Evolutionary conservation across 192 early-diverging fungal genomes (phyloP), one percentile per base, ranked within the genome.

Genomic region (Backusella liffmaniae): DNA sequence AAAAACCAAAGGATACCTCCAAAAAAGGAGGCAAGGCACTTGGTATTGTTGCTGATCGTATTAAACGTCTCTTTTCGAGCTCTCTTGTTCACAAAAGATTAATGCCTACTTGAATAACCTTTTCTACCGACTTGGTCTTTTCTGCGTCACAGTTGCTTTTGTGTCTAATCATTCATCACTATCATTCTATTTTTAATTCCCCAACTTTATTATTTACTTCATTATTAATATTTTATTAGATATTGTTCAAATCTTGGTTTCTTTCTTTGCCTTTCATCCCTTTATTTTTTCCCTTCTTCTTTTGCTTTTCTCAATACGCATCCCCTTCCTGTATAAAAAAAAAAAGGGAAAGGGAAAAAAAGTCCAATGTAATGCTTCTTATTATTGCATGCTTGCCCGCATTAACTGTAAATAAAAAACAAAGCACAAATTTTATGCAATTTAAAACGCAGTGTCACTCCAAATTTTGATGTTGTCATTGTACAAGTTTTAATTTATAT

Each of bases 81-180:
- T 41, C 67, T 36, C 21, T 69, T 69, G 39, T 69, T 39, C 67
- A 69, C 36, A 69, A 37, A 41, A 69, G 67, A 39, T 23, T 69
- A 69, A 69, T 37, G 21, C 18, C n/a, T 10, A 23, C 67, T 26
- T 69, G 10, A 21, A 68, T 37, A 23, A 8, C n/a, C 16, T 67
- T 67, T n/a, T 36, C 21, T 53, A 21, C 32, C 32, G 3, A 32
- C 32, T 32, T 32, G 32, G 32, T 23, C n/a, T 23, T 21, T 53
- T n/a, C n/a, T 10, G 26, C 26, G 26, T 53, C 21, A 59, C 23
- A 59, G 6, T 53, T 53, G 21, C 51, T 53, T 9, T 56, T 56
- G 53, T 56, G 53, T 56, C 12, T 62, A 62, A 13, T 29, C 56
- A 29, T 29, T 8, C n/a, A n/a, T 56, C 9, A 13, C 3, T 62